These are phyloP conservation scores for Trichoderma sp. DNA, from an alignment of 2,329 filamentous ascomycete genomes.

Conservation along the genomic window DNA sequence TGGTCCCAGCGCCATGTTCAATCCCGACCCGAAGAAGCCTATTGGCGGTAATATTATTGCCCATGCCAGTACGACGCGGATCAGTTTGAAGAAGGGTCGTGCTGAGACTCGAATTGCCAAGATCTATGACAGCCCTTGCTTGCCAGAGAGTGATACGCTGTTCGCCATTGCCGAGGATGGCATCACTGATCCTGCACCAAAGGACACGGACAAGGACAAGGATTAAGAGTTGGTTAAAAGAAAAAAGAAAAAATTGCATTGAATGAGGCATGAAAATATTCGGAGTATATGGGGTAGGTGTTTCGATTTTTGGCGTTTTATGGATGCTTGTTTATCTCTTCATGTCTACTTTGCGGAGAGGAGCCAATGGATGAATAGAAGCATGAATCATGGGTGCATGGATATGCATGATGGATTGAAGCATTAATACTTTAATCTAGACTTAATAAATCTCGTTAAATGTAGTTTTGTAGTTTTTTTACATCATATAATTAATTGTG, in stretches of 20 bases:
- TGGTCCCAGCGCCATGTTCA: conserved; percentile 96
- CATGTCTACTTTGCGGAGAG: conserved; percentile 4
- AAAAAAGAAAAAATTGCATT: not conserved
- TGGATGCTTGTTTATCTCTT: conserved; percentile 14
- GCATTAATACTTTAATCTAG: not conserved
- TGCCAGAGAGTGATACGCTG: conserved; percentile 93
- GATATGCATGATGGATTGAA: not conserved
- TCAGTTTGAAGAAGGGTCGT: conserved; percentile 93
- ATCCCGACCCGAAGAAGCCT: conserved; percentile 98
- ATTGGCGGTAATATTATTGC: conserved; percentile 99
- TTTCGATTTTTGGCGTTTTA: conserved; percentile 39
- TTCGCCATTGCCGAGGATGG: conserved; percentile 98
- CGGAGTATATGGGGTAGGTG: conserved; percentile 31
- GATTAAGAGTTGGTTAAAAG: not conserved
- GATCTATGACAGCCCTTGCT: conserved; percentile 97
- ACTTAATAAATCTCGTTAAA: not conserved
- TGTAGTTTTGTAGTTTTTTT: not conserved
- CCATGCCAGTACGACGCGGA: conserved; percentile 90
- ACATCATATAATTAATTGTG: not conserved
- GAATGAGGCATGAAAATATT: conserved; percentile 27
- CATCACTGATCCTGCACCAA: conserved; percentile 92
- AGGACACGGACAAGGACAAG: conserved; percentile 73
- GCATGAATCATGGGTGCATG: not conserved
- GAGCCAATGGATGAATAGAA: not conserved
- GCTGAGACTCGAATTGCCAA: conserved; percentile 97